Base-by-base conservation (phyloP, 2,329 filamentous ascomycete genomes). In the Penicillium sp. region DNA sequence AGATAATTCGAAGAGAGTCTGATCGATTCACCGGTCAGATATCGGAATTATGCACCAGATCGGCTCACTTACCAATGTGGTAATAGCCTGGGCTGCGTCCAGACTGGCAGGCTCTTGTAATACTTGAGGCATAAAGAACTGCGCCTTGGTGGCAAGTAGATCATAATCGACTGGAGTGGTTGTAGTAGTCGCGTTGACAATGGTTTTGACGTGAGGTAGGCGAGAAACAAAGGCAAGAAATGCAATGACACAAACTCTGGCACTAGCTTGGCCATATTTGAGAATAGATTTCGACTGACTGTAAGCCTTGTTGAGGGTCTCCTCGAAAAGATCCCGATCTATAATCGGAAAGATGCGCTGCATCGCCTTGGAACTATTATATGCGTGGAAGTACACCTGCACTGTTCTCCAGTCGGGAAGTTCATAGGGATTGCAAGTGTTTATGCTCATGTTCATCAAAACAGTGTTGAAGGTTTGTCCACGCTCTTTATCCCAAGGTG, bases 281-380 rank as follows among this genome's bases (percentile, higher is more conserved):
- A 9, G 59, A 33, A 3, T 57, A 8, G 50, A 55, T 6, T 59
- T 45, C 0, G 57, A 48, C 1, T 72, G 61, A 2, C 69, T 60
- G 59, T 84, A 85, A 0, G 81, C 83, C 0, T 70, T 35, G 0
- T 73, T 67, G 19, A 83, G 73, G 0, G 78, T 83, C 2, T 78
- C 69, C 13, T 69, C 60, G 55, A 84, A 84, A 0, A 84, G 65
- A 0, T 75, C 69, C 0, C 65, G 59, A 54, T 85, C 81, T 2
- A 84, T 62, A 1, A 82, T 33, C 0, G 83, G 83, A 38, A 85
- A 83, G 0, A 80, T 68, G 0, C 78, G 71, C 10, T 74, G 73
- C 55, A 82, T 70, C 1, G 78, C 65, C 0, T 74, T 77, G 0
- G 63, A 56, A 1, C 56, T 51, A 21, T 52, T 64, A 54, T 71